Base-by-base conservation (phyloP, 2,329 filamentous ascomycete genomes). In the Cladosporium sp. region DNA sequence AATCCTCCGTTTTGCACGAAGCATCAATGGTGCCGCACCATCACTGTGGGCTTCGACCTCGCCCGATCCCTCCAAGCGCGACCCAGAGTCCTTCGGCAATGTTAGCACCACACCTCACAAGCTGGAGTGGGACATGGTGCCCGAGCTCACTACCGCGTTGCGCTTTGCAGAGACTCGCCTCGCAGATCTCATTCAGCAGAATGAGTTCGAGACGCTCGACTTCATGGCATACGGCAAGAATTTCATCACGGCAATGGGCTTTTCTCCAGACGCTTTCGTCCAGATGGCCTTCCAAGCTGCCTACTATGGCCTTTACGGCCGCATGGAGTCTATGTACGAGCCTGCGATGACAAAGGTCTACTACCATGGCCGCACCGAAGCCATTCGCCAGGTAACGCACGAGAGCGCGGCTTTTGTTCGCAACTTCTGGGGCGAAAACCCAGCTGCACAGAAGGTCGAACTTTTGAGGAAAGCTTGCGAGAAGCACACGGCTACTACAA, bases 211-310 rank as follows among this genome's bases (percentile, higher is more conserved):
- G 68, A 96, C 93, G 14, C 84, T 98, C 5, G 94, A 98, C 71
- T 98, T 98, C 72, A 81, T 83, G 58, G 87, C 89, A 28, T 99
- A 96, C 72, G 95, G 95, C 70, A 97, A 97, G 83, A 97, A 95
- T 78, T 97, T 97, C 76, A 97, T 99, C 79, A 98, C 93, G 0
- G 92, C 91, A 0, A 96, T 96, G 89, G 94, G 94, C 8, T 96
- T 98, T 79, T 98, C 94, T 0, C 94, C 95, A 0, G 95, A 98
- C 76, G 95, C 95, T 0, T 99, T 97, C 76, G 91, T 99, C 23
- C 95, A 99, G 78, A 98, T 99, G 94, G 95, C 95, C 0, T 97
- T 97, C 81, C 95, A 99, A 78, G 94, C 94, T 5, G 94, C 95
- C 1, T 98, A 99, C 81, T 99, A 97, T 74, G 95, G 95, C 1